phyloP scores from a whole-genome alignment of 371 early-diverging fungal genomes.

The Mucor irregularis region DNA sequence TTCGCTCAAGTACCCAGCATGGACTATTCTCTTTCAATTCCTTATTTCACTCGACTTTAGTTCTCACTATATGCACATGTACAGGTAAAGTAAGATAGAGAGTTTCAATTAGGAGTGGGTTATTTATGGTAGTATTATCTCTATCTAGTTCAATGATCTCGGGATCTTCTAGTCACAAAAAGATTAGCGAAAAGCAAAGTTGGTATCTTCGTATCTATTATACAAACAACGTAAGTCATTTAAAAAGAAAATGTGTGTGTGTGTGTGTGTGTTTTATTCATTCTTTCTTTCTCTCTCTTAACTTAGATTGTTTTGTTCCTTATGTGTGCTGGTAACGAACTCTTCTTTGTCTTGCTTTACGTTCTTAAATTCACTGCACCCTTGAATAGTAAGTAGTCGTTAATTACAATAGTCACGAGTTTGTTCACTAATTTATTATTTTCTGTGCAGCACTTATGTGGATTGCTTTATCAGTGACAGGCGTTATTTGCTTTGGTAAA shows the following conservation, averaged over 20 bases:
- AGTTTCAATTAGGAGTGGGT: not conserved
- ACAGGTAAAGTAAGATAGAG: constrained; percentile 56
- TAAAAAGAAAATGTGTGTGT: not conserved
- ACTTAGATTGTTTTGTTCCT: constrained; percentile 84
- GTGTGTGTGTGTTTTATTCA: not conserved
- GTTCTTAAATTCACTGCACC: constrained; percentile 49
- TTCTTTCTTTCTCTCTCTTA: not conserved
- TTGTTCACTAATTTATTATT: not conserved
- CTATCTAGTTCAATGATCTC: constrained; percentile 72
- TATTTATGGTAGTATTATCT: not conserved
- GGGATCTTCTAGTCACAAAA: constrained; percentile 91
- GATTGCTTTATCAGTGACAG: constrained; percentile 52
- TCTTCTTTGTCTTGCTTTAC: constrained; percentile 87
- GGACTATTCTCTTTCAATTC: constrained; percentile 81
- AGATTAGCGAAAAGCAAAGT: constrained; percentile 68
- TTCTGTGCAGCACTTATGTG: constrained; percentile 25
- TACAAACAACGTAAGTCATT: constrained; percentile 70
- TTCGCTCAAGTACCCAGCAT: constrained; percentile 65
- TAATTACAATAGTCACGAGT: not conserved
- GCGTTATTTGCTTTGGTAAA: constrained; percentile 82
- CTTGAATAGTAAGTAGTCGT: constrained; percentile 27
- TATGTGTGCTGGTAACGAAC: constrained; percentile 90
- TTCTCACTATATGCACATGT: constrained; percentile 98
- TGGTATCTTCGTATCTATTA: constrained; percentile 88
- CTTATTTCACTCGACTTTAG: constrained; percentile 91